Conservation (phyloP, 2,329 filamentous ascomycete species). For the Hirsutella thompsonii region DNA sequence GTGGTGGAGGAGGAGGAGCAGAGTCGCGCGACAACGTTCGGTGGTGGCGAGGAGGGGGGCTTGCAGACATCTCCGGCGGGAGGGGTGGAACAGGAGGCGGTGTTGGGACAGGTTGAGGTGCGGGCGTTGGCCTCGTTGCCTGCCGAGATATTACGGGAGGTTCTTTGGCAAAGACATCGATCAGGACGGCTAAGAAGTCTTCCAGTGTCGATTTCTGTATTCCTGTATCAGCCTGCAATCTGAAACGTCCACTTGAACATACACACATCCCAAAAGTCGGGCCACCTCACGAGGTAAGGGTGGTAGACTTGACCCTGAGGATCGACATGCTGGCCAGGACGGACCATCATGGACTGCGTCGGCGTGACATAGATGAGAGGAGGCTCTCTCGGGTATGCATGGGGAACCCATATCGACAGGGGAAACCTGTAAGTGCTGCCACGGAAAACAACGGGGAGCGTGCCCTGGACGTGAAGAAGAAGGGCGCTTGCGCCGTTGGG, state of each 20-base stretch:
- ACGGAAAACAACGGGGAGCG: conserved; percentile 81
- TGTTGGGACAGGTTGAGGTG: conserved; percentile 17
- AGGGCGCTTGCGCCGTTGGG: conserved; percentile 79
- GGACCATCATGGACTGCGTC: conserved; percentile 75
- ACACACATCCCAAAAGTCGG: conserved; percentile 77
- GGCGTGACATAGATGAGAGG: conserved; percentile 85
- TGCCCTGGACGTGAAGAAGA: conserved; percentile 75
- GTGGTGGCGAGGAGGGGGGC: conserved; percentile 20
- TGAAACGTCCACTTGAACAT: neutral
- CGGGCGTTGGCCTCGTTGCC: conserved; percentile 28
- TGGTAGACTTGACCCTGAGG: conserved; percentile 90
- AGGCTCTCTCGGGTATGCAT: conserved; percentile 74
- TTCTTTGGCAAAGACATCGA: conserved; percentile 86
- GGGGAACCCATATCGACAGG: conserved; percentile 83
- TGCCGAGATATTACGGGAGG: conserved; percentile 75
- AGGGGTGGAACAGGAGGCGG: conserved; percentile 62
- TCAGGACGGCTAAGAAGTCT: conserved; percentile 71
- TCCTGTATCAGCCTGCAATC: neutral
- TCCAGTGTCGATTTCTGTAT: conserved; percentile 65
- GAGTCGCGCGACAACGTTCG: conserved; percentile 14
- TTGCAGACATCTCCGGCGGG: conserved; percentile 47
- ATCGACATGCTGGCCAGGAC: conserved; percentile 89
- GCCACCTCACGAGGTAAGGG: conserved; percentile 86
- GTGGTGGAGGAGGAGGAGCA: conserved; percentile 46
- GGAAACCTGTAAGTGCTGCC: conserved; percentile 86